Base-by-base conservation (phyloP, 2,329 filamentous ascomycete genomes). In the Penicillium capsulatum region DNA sequence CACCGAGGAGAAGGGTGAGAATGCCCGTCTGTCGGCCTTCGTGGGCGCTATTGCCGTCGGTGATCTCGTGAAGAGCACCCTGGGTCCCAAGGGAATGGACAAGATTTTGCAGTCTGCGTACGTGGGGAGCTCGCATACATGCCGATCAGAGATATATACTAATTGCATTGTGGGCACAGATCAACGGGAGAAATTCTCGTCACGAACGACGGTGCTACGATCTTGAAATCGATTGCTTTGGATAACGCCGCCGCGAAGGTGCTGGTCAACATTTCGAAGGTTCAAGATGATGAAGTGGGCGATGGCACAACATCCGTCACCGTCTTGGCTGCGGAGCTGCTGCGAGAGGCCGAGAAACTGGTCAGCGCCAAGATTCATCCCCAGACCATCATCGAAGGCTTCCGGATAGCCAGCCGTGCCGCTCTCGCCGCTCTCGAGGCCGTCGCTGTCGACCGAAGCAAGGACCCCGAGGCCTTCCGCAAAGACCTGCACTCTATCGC, bases 231-330 rank as follows among this genome's bases (percentile, higher is more conserved):
- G 38, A 98, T 98, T 67, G 92, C 92, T 30, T 84, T 98, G 61
- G 92, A 98, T 69, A 98, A 98, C 65, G 92, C 92, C 30, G 92
- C 92, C 15, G 92, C 92, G 38, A 98, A 98, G 73, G 92, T 98
- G 4, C 77, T 98, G 30, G 92, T 98, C 64, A 98, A 98, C 68
- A 97, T 98, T 58, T 97, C 91, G 49, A 98, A 98, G 72, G 92
- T 98, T 4, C 92, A 98, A 67, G 92, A 98, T 61, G 92, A 98
- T 64, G 92, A 98, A 68, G 91, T 98, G 16, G 92, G 92, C 61
- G 92, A 98, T 65, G 92, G 92, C 43, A 98, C 92, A 31, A 98
- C 92, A 15, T 97, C 90, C n/a, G 92, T 98, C 40, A 84, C 92
- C 30, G 92, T 98, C 11, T 75, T 98, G 48, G 90, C 92, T 27